Conservation (phyloP, 2,329 filamentous ascomycete genomes). For the Lachnellula hyalina region DNA sequence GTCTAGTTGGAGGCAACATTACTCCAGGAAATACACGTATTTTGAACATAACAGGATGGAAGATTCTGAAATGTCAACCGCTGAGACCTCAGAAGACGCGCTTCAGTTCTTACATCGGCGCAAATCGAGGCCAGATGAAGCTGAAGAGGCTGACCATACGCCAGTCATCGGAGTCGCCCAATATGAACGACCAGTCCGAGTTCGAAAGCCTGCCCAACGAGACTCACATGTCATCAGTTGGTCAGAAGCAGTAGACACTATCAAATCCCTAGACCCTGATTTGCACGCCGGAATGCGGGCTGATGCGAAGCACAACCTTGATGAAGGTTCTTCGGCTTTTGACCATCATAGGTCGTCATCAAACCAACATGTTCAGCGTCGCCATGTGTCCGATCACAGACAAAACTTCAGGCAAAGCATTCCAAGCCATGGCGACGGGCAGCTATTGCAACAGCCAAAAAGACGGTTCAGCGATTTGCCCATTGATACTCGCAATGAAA, state of each 20-base stretch:
- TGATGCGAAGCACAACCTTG: slow-evolving; percentile 11
- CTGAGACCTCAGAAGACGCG: neutral
- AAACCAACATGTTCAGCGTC: neutral
- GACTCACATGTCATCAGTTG: slow-evolving; percentile 27
- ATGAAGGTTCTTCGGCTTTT: slow-evolving; percentile 9
- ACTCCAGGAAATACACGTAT: slow-evolving; percentile 14
- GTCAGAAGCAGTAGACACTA: slow-evolving; percentile 26
- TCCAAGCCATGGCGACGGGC: neutral
- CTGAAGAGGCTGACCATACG: neutral
- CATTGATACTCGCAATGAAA: neutral
- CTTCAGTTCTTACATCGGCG: neutral
- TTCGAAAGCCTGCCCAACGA: slow-evolving; percentile 21
- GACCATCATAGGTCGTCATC: slow-evolving; percentile 1
- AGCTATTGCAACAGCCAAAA: neutral
- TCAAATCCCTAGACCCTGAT: slow-evolving; percentile 25
- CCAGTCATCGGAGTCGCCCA: neutral
- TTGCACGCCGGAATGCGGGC: slow-evolving; percentile 25
- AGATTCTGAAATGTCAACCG: slow-evolving; percentile 5
- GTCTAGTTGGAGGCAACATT: slow-evolving; percentile 15
- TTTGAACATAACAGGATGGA: slow-evolving; percentile 6
- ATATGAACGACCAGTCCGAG: slow-evolving; percentile 10
- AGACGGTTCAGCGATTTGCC: neutral
- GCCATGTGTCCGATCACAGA: slow-evolving; percentile 1
- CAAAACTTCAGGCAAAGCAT: neutral
- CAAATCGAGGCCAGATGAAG: neutral